These are phyloP conservation scores for Fusarium nelsonii DNA, from an alignment of 2,329 filamentous ascomycete species.

Conservation along the genomic window DNA sequence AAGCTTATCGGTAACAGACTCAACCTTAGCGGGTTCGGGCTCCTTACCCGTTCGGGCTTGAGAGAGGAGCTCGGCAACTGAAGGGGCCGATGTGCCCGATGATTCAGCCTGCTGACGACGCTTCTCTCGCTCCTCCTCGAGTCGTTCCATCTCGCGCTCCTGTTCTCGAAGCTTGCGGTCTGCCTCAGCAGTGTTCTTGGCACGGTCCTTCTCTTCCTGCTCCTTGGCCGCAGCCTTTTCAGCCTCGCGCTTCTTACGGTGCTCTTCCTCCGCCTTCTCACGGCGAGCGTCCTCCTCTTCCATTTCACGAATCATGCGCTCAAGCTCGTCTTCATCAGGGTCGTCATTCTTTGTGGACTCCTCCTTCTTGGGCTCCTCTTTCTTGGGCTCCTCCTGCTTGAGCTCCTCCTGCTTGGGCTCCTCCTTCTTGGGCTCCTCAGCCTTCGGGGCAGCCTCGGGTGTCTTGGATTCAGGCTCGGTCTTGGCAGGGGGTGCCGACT, in stretches of 20 bases:
- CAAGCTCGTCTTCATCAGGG: slow-evolving; percentile 67
- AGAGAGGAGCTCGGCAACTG: slow-evolving; percentile 65
- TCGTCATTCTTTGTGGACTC: slow-evolving; percentile 52
- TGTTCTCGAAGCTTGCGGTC: slow-evolving; percentile 77
- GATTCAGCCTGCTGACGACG: slow-evolving; percentile 65
- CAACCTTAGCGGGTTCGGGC: slow-evolving; percentile 53
- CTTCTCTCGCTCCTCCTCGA: slow-evolving; percentile 77
- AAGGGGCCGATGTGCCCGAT: slow-evolving; percentile 59
- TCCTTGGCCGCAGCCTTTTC: slow-evolving; percentile 62
- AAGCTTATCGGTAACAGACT: slow-evolving; percentile 62
- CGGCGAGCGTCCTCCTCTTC: slow-evolving; percentile 55
- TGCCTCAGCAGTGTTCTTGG: slow-evolving; percentile 65
- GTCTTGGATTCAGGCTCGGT: slow-evolving; percentile 49
- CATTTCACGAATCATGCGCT: slow-evolving; percentile 72
- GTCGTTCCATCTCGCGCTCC: slow-evolving; percentile 77
- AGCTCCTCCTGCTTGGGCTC: slow-evolving; percentile 43
- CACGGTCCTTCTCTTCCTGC: slow-evolving; percentile 60
- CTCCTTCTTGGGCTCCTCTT: slow-evolving; percentile 45
- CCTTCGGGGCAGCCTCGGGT: slow-evolving; percentile 44
- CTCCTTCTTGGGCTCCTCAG: slow-evolving; percentile 45
- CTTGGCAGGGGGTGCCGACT: slow-evolving; percentile 36
- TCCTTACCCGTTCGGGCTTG: slow-evolving; percentile 58
- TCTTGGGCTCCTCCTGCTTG: slow-evolving; percentile 42
- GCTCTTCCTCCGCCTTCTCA: slow-evolving; percentile 52
- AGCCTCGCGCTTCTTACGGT: slow-evolving; percentile 61